Evolutionary conservation across 2,329 filamentous ascomycete species (phyloP), one percentile per base, ranked within the genome.

Genomic region (Trichoderma semiorbis): DNA sequence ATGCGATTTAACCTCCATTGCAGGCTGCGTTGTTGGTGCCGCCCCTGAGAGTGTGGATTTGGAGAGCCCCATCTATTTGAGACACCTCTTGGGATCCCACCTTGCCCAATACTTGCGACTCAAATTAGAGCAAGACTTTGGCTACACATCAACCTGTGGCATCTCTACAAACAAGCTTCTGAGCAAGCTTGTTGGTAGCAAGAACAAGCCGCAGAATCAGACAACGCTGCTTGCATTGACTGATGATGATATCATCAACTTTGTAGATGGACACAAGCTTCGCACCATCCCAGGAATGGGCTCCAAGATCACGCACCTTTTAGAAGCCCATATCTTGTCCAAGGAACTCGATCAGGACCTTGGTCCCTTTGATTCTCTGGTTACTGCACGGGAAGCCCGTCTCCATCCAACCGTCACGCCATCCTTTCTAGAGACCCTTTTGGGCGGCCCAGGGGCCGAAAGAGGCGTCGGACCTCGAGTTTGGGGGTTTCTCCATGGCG

Each of bases 141-240:
- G 94, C 1, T 97, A 95, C 81, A 97, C 94, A 0, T 92, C 92
- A 32, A 95, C 95, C 1, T 94, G 93, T 55, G 95, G 95, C 5
- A 90, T 98, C 26, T 92, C 94, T 3, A 97, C 93, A 0, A 95
- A 92, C 77, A 98, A 98, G 80, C 81, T 95, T 6, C 85, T 97
- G 12, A 90, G 93, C 72, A 98, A 98, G 80, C 86, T 98, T 16
- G 93, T 90, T 11, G 95, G 95, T 14, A 92, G 90, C 79, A 84
- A 91, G 72, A 90, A 98, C 79, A 98, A 98, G 82, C 95, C 95
- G 1, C 91, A 91, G 72, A 92, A 89, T 73, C 96, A 98, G 80
- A 98, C 95, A 0, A 94, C 93, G 0, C 83, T 98, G 8, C 81
- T 97, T 57, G 90, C 92, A 6, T 88, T 92, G 2, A 88, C 88